Percentiles rank a stretch among this genome's conserved stretches.
These are phyloP conservation scores for Boeremia lycopersici DNA, from an alignment of 2,329 filamentous ascomycete genomes.

Conservation along the genomic window DNA sequence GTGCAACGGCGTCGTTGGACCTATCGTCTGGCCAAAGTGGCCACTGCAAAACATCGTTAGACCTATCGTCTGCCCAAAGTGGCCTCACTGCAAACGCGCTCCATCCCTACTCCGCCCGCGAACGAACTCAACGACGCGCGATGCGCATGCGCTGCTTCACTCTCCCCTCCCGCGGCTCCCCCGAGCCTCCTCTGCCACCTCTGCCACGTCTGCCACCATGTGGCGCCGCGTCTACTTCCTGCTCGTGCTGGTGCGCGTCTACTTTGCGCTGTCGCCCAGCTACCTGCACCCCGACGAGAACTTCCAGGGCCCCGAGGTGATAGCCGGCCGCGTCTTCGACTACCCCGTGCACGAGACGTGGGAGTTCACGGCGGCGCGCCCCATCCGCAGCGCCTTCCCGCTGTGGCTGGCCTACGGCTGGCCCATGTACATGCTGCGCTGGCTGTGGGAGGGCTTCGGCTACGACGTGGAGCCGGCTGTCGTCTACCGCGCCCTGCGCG, in stretches of 20 bases:
- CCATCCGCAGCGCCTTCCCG: slow-evolving; percentile 94
- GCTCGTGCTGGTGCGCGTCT: slow-evolving; percentile 84
- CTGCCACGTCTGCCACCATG: slow-evolving; percentile 68
- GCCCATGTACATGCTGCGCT: slow-evolving; percentile 90
- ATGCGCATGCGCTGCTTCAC: slow-evolving; percentile 38
- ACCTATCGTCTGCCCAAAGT: no score
- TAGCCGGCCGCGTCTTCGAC: slow-evolving; percentile 90
- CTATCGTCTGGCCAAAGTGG: slow-evolving; percentile 13
- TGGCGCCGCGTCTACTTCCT: slow-evolving; percentile 90
- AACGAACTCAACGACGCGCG: no score
- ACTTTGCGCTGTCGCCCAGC: slow-evolving; percentile 91
- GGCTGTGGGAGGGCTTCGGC: slow-evolving; percentile 87
- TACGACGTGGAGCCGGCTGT: slow-evolving; percentile 81
- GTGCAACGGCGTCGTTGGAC: slow-evolving; percentile 14
- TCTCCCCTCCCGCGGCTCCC: slow-evolving; percentile 20
- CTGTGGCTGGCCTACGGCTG: slow-evolving; percentile 94
- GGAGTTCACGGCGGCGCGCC: slow-evolving; percentile 89
- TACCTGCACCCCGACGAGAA: slow-evolving; percentile 99
- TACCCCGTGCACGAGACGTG: slow-evolving; percentile 90
- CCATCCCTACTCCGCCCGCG: no score
- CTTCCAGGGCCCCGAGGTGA: slow-evolving; percentile 97
- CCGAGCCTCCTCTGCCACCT: slow-evolving; percentile 28
- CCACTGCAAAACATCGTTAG: no score
- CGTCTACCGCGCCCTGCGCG: slow-evolving; percentile 86
- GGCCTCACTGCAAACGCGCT: no score